Evolutionary conservation across 768 basidiomycete species (phyloP), one percentile per base, ranked within the genome.

Genomic region (Kwoniella sp.): DNA sequence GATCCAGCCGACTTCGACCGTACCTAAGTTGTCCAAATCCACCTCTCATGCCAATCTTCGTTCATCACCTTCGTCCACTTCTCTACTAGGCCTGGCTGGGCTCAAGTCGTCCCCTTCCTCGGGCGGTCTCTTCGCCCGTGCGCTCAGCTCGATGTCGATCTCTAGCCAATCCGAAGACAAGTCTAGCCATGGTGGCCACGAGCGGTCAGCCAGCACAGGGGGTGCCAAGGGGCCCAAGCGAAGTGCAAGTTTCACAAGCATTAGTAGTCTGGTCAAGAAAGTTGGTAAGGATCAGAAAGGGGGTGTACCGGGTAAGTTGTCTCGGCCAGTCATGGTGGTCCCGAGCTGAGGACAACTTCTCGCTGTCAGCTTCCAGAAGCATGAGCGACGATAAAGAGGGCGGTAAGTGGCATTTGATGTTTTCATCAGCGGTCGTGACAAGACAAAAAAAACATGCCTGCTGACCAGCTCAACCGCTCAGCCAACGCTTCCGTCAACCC

Each of bases 161-260:
- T 50, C 57, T 4, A 50, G 54, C 27, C 40, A 53, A 39, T 49
- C 46, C 25, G 20, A 34, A 26, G 50, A 36, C 19, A 23, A n/a
- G n/a, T n/a, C n/a, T n/a, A n/a, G n/a, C n/a, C n/a, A 9, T 8
- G 25, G 22, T 25, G 26, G 4, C 5, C 9, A 10, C 20, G 40
- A 20, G 46, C 12, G 11, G 31, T 25, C 3, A 27, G 7, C 29
- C 39, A 23, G 17, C 45, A 29, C 7, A 51, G 57, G 34, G 33
- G 15, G 25, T n/a, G 33, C 26, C 3, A 65, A 65, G 40, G 44
- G 46, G 5, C 62, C 62, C 2, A 67, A 63, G 33, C 41, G 66
- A 32, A 62, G 60, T 51, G 60, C 62, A 33, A 64, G 63, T 23
- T 68, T 68, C 38, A 64, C 57, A 3, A 65, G 60, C 44, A 29